phyloP scores from a whole-genome alignment of 2,329 filamentous ascomycete species.

The Aureobasidium vineae region DNA sequence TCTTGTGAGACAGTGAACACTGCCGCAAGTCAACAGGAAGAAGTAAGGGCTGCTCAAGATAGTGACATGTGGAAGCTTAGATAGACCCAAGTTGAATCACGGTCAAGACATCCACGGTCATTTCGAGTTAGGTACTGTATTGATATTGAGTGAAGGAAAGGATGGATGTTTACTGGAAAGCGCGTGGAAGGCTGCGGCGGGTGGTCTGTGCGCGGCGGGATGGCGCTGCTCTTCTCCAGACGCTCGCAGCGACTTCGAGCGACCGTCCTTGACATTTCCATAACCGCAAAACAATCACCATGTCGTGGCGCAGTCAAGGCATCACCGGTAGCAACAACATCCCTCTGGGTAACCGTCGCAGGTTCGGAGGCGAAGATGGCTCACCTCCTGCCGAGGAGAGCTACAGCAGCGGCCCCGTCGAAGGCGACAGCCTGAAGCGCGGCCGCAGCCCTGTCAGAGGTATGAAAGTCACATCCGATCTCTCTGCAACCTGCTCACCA shows the following conservation, averaged over 20 bases:
- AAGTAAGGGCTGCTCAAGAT: too few relatives aligned
- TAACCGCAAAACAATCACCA: conserved; percentile 35
- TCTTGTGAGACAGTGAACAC: neutral
- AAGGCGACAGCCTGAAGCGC: conserved; percentile 68
- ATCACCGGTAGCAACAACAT: conserved; percentile 99
- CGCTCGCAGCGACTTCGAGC: neutral
- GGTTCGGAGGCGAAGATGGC: conserved; percentile 62
- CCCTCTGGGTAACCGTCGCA: conserved; percentile 78
- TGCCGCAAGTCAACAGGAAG: neutral
- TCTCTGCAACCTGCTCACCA: conserved; percentile 29
- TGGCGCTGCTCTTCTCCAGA: neutral
- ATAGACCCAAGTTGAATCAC: too few relatives aligned
- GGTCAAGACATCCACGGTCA: too few relatives aligned
- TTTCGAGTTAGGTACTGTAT: too few relatives aligned
- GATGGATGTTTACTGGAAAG: neutral
- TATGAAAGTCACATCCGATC: conserved; percentile 44
- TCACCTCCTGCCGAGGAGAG: conserved; percentile 56
- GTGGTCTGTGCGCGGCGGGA: neutral
- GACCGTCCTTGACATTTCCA: neutral
- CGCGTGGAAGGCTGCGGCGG: neutral
- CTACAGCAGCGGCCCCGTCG: conserved; percentile 77
- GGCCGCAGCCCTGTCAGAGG: conserved; percentile 87
- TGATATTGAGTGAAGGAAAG: neutral
- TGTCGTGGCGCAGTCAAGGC: conserved; percentile 69
- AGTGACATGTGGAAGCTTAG: too few relatives aligned